Conservation (phyloP, 805 yeast genomes). For the Kuraishia molischiana region DNA sequence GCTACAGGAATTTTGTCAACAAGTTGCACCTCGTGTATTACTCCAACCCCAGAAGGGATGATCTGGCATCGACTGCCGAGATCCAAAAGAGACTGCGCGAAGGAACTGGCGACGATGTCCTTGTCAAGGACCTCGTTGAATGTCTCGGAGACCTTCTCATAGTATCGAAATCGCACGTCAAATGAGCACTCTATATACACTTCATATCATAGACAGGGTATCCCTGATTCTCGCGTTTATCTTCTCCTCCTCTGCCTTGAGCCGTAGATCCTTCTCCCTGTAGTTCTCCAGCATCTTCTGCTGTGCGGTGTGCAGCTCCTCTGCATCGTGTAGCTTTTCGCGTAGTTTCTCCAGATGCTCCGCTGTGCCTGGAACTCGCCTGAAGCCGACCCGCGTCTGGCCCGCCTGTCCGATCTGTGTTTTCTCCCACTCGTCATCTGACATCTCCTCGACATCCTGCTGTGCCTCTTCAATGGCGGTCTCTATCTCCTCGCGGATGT, state of each 20-base stretch:
- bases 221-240: neutral
- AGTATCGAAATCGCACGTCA: neutral
- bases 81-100: neutral
- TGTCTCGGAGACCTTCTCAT: neutral
- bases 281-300: neutral
- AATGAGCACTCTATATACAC: neutral
- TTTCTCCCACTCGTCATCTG: conserved; percentile 3
- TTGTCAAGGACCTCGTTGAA: neutral
- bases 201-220: neutral
- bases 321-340: neutral
- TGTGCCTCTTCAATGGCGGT: conserved; percentile 22
- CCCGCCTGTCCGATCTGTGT: neutral
- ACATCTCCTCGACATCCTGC: conserved; percentile 8
- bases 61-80: neutral
- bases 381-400: neutral
- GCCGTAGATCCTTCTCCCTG: neutral
- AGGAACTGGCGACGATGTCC: neutral
- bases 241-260: neutral
- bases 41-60: neutral
- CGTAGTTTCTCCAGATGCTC: neutral
- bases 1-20: neutral
- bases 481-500: conserved; percentile 20
- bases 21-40: neutral
- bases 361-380: neutral
- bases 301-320: neutral